phyloP scores from a whole-genome alignment of 2,329 filamentous ascomycete species.

The Epichloe elymi region DNA sequence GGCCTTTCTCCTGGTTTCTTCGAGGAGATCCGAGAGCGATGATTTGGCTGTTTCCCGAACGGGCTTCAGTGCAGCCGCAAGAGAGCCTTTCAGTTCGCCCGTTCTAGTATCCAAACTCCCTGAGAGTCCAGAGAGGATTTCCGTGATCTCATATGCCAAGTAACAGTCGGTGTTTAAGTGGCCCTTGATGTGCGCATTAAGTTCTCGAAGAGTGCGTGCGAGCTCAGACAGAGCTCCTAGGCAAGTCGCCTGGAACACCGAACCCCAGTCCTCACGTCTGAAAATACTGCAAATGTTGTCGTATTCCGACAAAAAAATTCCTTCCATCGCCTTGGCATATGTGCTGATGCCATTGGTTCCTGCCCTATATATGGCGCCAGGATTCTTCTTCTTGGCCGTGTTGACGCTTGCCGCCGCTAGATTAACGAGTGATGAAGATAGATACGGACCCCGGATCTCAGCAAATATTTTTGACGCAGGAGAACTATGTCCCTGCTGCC shows the following conservation, averaged over 20 bases:
- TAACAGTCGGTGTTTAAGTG: slow-evolving; percentile 88
- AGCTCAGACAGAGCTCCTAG: slow-evolving; percentile 69
- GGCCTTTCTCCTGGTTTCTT: slow-evolving; percentile 65
- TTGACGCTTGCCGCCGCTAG: slow-evolving; percentile 76
- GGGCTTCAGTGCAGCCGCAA: slow-evolving; percentile 77
- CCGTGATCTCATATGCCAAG: slow-evolving; percentile 87
- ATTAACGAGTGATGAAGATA: slow-evolving; percentile 72
- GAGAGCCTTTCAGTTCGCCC: slow-evolving; percentile 74
- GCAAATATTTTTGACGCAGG: slow-evolving; percentile 73
- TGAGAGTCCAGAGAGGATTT: slow-evolving; percentile 71
- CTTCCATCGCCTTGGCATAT: slow-evolving; percentile 79
- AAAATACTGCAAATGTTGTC: slow-evolving; percentile 86
- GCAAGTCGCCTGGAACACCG: slow-evolving; percentile 67
- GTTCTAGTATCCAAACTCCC: slow-evolving; percentile 69
- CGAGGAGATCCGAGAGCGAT: slow-evolving; percentile 70
- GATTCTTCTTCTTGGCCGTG: slow-evolving; percentile 66
- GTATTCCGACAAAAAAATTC: slow-evolving; percentile 76
- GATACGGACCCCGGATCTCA: slow-evolving; percentile 73
- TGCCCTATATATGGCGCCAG: slow-evolving; percentile 72
- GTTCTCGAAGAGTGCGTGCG: slow-evolving; percentile 69
- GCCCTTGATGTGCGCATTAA: slow-evolving; percentile 78
- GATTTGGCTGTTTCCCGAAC: slow-evolving; percentile 83
- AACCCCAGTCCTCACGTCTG: slow-evolving; percentile 68
- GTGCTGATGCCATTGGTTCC: slow-evolving; percentile 86
- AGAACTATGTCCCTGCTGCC: slow-evolving; percentile 46